These are phyloP conservation scores for Raffaelea ambrosiae DNA, from an alignment of 2,329 filamentous ascomycete genomes.

Conservation along the genomic window DNA sequence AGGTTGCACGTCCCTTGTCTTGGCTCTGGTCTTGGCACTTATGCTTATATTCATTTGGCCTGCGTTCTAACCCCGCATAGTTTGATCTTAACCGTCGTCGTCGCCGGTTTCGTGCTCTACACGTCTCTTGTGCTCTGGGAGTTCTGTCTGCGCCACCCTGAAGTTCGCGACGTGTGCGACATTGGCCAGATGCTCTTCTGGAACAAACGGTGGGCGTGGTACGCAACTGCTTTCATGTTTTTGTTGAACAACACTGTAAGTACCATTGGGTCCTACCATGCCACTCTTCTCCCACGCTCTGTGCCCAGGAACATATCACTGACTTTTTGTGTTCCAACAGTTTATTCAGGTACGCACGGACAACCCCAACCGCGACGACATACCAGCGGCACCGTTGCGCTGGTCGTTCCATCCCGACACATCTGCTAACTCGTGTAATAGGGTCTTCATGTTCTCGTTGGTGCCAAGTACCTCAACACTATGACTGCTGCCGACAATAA, in stretches of 20 bases:
- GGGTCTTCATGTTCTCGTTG: constrained; percentile 75
- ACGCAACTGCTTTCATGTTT: constrained; percentile 73
- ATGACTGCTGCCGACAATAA: constrained; percentile 62
- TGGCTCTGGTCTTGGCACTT: constrained; percentile 4
- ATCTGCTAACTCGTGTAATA: constrained; percentile 23
- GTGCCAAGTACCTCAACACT: constrained; percentile 83
- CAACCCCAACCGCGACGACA: background rate
- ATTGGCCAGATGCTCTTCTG: constrained; percentile 94
- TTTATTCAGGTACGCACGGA: constrained; percentile 61
- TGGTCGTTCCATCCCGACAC: no score
- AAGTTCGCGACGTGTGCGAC: constrained; percentile 87
- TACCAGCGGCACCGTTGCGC: no score
- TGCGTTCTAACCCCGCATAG: no score
- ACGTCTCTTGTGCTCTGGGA: constrained; percentile 60
- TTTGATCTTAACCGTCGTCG: constrained; percentile 70
- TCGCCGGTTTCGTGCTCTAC: constrained; percentile 74
- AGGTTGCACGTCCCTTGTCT: constrained; percentile 1
- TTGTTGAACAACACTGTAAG: constrained; percentile 73
- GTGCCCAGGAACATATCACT: no score
- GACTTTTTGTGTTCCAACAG: constrained; percentile 7
- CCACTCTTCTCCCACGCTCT: no score
- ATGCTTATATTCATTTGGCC: no score
- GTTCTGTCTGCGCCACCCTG: constrained; percentile 83
- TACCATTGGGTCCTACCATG: no score
- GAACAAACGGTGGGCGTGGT: constrained; percentile 67